Evolutionary conservation across 2,329 filamentous ascomycete species (phyloP).

Genomic region (Sclerotinia sclerotiorum): DNA sequence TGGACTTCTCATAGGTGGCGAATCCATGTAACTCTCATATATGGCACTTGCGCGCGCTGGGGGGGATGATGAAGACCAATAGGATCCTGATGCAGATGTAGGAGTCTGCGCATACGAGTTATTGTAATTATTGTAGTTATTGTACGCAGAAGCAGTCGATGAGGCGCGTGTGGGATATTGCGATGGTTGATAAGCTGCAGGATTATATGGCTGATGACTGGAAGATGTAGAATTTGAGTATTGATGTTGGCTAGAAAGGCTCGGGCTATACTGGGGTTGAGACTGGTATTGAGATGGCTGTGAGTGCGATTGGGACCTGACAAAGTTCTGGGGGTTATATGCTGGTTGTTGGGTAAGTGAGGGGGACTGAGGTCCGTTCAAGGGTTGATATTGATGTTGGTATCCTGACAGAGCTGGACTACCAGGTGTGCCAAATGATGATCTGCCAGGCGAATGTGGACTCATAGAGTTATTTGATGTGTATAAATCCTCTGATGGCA

Average conservation of each 20-base stretch:
- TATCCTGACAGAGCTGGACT: slow-evolving; percentile 46
- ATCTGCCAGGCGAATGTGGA: slow-evolving; percentile 34
- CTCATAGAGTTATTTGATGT: slow-evolving; percentile 42
- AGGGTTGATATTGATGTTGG: slow-evolving; percentile 53
- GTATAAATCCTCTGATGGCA: slow-evolving; percentile 61
- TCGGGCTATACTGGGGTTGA: slow-evolving; percentile 52
- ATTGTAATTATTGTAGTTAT: slow-evolving; percentile 46
- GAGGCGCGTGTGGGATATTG: slow-evolving; percentile 56
- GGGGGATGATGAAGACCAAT: slow-evolving; percentile 33
- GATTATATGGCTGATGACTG: slow-evolving; percentile 65
- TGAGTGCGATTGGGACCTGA: slow-evolving; percentile 42
- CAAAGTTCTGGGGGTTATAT: slow-evolving; percentile 65
- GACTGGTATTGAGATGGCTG: slow-evolving; percentile 47
- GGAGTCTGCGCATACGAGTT: slow-evolving; percentile 42
- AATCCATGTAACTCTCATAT: slow-evolving; percentile 32
- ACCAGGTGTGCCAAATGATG: slow-evolving; percentile 33
- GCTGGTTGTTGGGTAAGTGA: slow-evolving; percentile 44
- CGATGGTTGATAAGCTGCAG: slow-evolving; percentile 47
- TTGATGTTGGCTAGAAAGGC: slow-evolving; percentile 30
- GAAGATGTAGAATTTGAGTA: slow-evolving; percentile 48
- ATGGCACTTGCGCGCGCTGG: slow-evolving; percentile 32
- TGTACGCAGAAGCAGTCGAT: slow-evolving; percentile 56
- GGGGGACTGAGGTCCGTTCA: slow-evolving; percentile 39
- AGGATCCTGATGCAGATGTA: slow-evolving; percentile 44
- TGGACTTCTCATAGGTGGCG: slow-evolving; percentile 32